Base-by-base conservation (phyloP, 2,329 filamentous ascomycete genomes). In the Aspergillus piperis region DNA sequence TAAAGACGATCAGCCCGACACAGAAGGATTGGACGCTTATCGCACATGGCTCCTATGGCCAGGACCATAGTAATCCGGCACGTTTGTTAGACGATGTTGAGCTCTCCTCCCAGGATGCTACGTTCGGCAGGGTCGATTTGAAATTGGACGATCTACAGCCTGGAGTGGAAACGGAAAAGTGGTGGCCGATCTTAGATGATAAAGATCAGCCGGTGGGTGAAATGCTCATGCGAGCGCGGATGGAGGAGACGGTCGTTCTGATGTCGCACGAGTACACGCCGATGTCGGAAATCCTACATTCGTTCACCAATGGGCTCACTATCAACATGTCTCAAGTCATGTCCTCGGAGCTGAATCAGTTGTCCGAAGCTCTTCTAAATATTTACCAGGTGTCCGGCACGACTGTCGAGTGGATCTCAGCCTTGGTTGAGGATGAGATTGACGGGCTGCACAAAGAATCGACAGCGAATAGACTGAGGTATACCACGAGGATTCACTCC, bases 401-500 rank as follows among this genome's bases (percentile, higher is more conserved):
- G 39, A 90, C 91, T 2, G 84, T 85, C 47, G 92, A 97, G 61
- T 99, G 95, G 95, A 84, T 99, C 21, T 95, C 92, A 82, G 88
- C 91, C 2, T 81, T 99, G 42, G 91, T 97, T 0, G 95, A 99
- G 75, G 94, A 98, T 71, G 95, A 99, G 75, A 98, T 99, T 59
- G 95, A 98, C 70, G 94, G 94, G 0, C 88, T 95, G 17, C 87
- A 92, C 58, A 96, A 89, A 71, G 92, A 96, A 67, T 87, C 88
- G 13, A 86, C 89, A 0, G 85, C 89, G 64, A 91, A 80, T 62
- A 73, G 85, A 39, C 72, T 88, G 53, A 77, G 85, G 36, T 87
- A 87, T 71, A 85, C 81, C 49, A 88, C 81, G 82, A 90, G 83
- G 73, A 88, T 82, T 19, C 85, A 85, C 50, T 87, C 85, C 5